These are phyloP conservation scores for Collybiopsis luxurians DNA, from an alignment of 768 basidiomycete species.

Conservation along the genomic window DNA sequence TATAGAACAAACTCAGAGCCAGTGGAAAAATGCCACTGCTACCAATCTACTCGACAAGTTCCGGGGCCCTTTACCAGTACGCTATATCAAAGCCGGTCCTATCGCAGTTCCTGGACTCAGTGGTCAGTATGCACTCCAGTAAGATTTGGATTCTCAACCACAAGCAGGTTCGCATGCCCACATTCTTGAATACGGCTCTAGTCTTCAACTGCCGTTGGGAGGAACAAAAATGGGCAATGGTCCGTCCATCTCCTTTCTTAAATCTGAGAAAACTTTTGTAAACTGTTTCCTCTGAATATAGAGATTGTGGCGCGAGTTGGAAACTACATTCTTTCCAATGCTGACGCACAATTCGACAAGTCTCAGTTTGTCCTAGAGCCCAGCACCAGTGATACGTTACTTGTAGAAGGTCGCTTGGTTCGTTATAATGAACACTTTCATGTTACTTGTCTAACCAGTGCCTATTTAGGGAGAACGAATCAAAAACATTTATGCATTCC, in stretches of 20 bases:
- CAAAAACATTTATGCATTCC: constrained; percentile 86
- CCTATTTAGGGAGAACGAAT: constrained; percentile 74
- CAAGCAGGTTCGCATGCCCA: constrained; percentile 78
- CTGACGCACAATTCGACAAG: constrained; percentile 53
- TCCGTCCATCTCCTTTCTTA: constrained; percentile 15
- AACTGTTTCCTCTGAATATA: constrained; percentile 24
- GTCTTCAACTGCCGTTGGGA: constrained; percentile 60
- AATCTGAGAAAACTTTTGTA: neutral
- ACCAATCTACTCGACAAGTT: constrained; percentile 5
- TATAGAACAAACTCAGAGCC: constrained; percentile 39
- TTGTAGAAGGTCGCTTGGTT: constrained; percentile 79
- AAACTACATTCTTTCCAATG: constrained; percentile 55
- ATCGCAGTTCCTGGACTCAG: constrained; percentile 72
- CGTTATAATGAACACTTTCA: constrained; percentile 17
- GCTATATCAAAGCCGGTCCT: constrained; percentile 51
- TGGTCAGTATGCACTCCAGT: constrained; percentile 43
- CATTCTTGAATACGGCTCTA: constrained; percentile 75
- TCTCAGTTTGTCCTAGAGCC: constrained; percentile 64
- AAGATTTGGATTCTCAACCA: too few relatives aligned
- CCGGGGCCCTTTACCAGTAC: constrained; percentile 32
- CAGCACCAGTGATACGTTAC: constrained; percentile 87
- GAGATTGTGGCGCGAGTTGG: constrained; percentile 64
- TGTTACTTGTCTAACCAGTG: neutral
- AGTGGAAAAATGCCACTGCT: constrained; percentile 28
- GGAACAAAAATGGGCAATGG: constrained; percentile 60